Percentiles rank a stretch among this genome's conserved stretches.
phyloP scores from a whole-genome alignment of 352 stramenopile species.

The Phytopythium chamaehyphon region DNA sequence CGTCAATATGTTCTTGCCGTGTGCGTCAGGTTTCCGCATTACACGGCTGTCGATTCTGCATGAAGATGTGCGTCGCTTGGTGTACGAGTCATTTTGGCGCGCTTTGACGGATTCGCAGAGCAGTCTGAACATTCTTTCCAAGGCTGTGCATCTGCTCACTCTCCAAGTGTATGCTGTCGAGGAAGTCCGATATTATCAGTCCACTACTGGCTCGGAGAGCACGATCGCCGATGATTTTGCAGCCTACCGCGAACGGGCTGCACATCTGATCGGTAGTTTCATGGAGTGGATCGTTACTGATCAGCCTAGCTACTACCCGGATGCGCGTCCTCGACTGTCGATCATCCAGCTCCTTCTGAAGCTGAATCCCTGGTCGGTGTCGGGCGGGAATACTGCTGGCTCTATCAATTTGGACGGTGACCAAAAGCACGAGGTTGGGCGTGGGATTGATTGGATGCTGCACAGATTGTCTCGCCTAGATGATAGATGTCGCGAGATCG shows the following conservation, averaged over 20 bases:
- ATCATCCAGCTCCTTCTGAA: slow-evolving; percentile 62
- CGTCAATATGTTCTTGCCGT: slow-evolving; percentile 78
- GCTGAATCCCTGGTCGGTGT: slow-evolving; percentile 68
- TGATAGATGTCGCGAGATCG: slow-evolving; percentile 30
- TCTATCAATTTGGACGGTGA: slow-evolving; percentile 71
- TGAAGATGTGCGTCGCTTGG: slow-evolving; percentile 40
- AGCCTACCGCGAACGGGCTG: slow-evolving; percentile 40
- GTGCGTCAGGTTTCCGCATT: slow-evolving; percentile 47
- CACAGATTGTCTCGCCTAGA: slow-evolving; percentile 56
- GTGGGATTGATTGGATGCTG: slow-evolving; percentile 75
- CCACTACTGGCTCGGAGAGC: slow-evolving; percentile 18
- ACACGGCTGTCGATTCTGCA: slow-evolving; percentile 68
- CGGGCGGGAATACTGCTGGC: slow-evolving; percentile 34
- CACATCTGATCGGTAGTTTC: slow-evolving; percentile 43
- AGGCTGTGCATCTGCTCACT: slow-evolving; percentile 74
- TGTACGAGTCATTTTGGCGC: slow-evolving; percentile 72
- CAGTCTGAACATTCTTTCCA: slow-evolving; percentile 66
- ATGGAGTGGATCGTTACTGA: slow-evolving; percentile 51
- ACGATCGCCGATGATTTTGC: slow-evolving; percentile 35
- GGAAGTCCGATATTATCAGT: slow-evolving; percentile 60
- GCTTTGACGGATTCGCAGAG: slow-evolving; percentile 49
- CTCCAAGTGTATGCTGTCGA: slow-evolving; percentile 82
- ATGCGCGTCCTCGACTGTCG: slow-evolving; percentile 25
- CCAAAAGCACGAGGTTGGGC: slow-evolving; percentile 81
- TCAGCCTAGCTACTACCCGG: slow-evolving; percentile 29